Percentiles rank a stretch among this genome's conserved stretches.
phyloP scores from a whole-genome alignment of 2,329 filamentous ascomycete genomes.

The Fusarium sarcochroum region DNA sequence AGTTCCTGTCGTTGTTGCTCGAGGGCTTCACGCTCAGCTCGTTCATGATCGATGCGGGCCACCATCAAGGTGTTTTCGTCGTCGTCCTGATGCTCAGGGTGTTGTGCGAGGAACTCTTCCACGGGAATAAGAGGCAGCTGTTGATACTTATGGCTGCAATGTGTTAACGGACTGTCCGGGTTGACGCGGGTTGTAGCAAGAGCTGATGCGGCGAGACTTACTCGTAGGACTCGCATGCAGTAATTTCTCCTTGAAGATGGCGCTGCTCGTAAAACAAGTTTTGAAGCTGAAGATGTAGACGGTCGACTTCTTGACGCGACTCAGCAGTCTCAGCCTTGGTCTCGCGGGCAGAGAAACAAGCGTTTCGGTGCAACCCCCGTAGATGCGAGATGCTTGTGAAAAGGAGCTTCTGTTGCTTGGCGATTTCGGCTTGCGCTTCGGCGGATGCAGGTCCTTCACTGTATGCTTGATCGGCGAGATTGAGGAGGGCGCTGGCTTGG shows the following conservation, averaged over 20 bases:
- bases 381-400: slow-evolving; percentile 84
- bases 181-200: background rate
- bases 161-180: slow-evolving; percentile 16
- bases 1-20: slow-evolving; percentile 87
- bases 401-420: slow-evolving; percentile 84
- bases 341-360: slow-evolving; percentile 83
- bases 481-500: slow-evolving; percentile 77
- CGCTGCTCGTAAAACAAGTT: slow-evolving; percentile 97
- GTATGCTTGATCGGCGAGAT: slow-evolving; percentile 63
- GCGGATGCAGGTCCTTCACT: slow-evolving; percentile 58
- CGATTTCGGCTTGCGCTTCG: slow-evolving; percentile 70
- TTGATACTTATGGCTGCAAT: slow-evolving; percentile 84
- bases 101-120: slow-evolving; percentile 82
- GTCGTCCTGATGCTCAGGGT: slow-evolving; percentile 80
- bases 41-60: slow-evolving; percentile 91
- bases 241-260: slow-evolving; percentile 90
- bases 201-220: slow-evolving; percentile 62
- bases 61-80: slow-evolving; percentile 89
- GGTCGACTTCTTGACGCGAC: slow-evolving; percentile 90
- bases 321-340: slow-evolving; percentile 91
- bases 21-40: slow-evolving; percentile 83
- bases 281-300: slow-evolving; percentile 90
- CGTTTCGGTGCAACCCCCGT: slow-evolving; percentile 85
- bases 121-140: slow-evolving; percentile 86
- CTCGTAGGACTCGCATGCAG: slow-evolving; percentile 92